Conservation (phyloP, 345 rosid genomes). For the Ailanthus altissimus region DNA sequence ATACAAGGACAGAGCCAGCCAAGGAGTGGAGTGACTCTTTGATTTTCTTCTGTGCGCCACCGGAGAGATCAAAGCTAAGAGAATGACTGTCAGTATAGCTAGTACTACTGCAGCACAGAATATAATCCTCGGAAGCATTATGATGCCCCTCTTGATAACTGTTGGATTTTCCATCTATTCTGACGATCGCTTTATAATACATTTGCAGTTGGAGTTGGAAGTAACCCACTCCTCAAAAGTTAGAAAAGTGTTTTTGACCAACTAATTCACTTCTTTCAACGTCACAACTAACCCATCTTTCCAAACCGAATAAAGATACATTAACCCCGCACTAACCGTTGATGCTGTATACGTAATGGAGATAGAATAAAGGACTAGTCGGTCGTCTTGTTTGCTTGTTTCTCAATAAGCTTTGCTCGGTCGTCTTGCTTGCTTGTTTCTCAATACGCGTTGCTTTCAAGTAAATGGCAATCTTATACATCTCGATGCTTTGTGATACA, state of each 20-base stretch:
- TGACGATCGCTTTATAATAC: slow-evolving; percentile 18
- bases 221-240: slow-evolving; percentile 4
- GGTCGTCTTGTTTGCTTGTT: too few species aligned
- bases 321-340: too few species aligned
- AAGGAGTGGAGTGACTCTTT: slow-evolving; percentile 31
- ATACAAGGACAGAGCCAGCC: slow-evolving; percentile 68
- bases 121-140: slow-evolving; percentile 61
- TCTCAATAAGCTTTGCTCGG: too few species aligned
- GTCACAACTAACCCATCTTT: slow-evolving; percentile 26
- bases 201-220: background rate
- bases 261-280: slow-evolving; percentile 31
- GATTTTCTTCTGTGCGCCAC: slow-evolving; percentile 34
- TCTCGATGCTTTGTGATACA: too few species aligned
- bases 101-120: slow-evolving; percentile 53
- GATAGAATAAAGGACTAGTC: too few species aligned
- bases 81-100: slow-evolving; percentile 52
- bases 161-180: background rate
- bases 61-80: slow-evolving; percentile 62
- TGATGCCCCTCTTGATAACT: slow-evolving; percentile 12
- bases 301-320: too few species aligned
- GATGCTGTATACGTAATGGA: too few species aligned
- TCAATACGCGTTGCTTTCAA: too few species aligned
- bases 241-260: slow-evolving; percentile 30
- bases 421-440: too few species aligned
- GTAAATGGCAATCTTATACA: too few species aligned